Evolutionary conservation across 2,329 filamentous ascomycete genomes (phyloP), one percentile per base, ranked within the genome.

Genomic region (Fulvia fulva): DNA sequence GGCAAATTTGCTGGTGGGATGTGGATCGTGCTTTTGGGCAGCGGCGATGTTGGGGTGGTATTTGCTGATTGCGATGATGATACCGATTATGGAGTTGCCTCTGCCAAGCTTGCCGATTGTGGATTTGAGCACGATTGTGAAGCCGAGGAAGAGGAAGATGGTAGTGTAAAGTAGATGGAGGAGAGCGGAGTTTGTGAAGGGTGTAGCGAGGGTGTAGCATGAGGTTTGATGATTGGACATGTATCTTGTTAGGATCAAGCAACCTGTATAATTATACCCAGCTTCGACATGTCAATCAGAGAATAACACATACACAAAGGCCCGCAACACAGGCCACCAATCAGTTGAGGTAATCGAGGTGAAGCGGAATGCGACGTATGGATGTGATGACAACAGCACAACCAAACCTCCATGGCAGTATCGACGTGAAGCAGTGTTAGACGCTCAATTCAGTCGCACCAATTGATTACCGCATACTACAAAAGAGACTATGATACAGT

Each of bases 21-120:
- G 59, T 7, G 63, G 63, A 12, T 61, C 52, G 22, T 60, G 57
- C 25, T 65, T 65, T 45, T 65, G 57, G 55, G 61, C 59, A 2
- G 61, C 61, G 9, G 57, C 59, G 1, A 61, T 65, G 59, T 44
- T 63, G 25, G 63, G 63, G 6, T 65, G 63, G 63, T 65, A 62
- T 58, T 30, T 65, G 12, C 43, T 62, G 23, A 26, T 59, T 16
- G 63, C 63, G 8, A 57, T 63, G 16, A 62, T 65, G 58, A 60
- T 65, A 43, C 57, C 55, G 14, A 56, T 57, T 1, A 63, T 64
- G 64, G 64, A 66, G 51, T 25, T 66, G 51, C 64, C 64, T 16
- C 28, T 64, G 8, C 63, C 62, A 11, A 26, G 37, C 26, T 45
- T 62, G 16, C 63, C 62, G 14, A 52, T 65, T 11, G 55, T 64